Evolutionary conservation across 176 grass and related monocot genomes (phyloP).

Genomic region (Phyllostachys edulis): DNA sequence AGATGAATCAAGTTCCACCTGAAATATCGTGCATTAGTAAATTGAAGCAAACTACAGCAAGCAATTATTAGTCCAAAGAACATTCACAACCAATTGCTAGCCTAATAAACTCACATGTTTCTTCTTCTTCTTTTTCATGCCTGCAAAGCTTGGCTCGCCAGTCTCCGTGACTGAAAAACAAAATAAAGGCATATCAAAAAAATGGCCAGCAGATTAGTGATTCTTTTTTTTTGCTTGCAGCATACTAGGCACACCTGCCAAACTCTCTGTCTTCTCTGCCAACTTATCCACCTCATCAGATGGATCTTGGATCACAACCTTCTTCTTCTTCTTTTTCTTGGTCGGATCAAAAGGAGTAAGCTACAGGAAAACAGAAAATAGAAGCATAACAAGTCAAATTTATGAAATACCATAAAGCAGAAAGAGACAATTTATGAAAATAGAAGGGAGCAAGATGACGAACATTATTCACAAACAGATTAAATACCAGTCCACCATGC

Average conservation of each 20-base stretch:
- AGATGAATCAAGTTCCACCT: conserved; percentile 56
- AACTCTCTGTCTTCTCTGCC: conserved; percentile 65
- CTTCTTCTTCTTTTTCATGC: conserved; percentile 99
- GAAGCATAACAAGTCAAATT: neutral
- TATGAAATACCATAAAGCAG: neutral
- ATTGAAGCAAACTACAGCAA: neutral
- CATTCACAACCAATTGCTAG: conserved; percentile 3
- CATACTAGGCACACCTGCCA: conserved; percentile 32
- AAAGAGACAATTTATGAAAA: no score
- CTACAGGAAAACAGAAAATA: conserved; percentile 23
- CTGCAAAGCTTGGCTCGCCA: conserved; percentile 60
- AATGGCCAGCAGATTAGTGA: neutral
- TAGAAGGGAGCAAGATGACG: neutral
- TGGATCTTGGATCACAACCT: conserved; percentile 80
- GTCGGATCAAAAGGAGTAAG: conserved; percentile 83
- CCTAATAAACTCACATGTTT: conserved; percentile 61
- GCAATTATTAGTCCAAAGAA: neutral
- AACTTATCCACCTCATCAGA: conserved; percentile 75
- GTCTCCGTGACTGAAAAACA: conserved; percentile 52
- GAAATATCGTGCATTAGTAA: conserved; percentile 30
- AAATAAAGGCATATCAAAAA: conserved; percentile 4
- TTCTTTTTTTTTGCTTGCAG: neutral
- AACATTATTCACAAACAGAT: neutral
- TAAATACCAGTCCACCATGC: neutral
- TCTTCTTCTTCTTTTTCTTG: conserved; percentile 99